These are phyloP conservation scores for Aegilops speltoides DNA, from an alignment of 176 grass and related monocot genomes.

Conservation along the genomic window DNA sequence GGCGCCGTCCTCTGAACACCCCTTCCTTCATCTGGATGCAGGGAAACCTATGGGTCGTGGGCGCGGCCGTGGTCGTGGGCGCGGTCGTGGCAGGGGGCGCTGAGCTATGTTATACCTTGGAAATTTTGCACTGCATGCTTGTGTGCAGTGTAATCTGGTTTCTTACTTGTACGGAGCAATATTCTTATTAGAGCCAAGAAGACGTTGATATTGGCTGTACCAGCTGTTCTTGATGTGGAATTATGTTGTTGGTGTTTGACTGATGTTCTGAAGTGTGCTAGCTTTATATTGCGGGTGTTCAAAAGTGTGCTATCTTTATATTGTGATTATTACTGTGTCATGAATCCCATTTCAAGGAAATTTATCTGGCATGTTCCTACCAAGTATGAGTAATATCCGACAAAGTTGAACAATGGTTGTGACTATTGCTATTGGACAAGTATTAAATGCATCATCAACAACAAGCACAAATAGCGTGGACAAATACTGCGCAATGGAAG, in stretches of 20 bases:
- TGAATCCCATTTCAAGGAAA: neutral
- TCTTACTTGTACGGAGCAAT: conserved; percentile 20
- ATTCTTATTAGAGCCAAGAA: neutral
- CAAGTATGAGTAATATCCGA: neutral
- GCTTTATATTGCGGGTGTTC: conserved; percentile 19
- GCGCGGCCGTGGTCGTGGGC: conserved; percentile 67
- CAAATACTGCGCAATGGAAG: too few relatives aligned
- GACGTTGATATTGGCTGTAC: neutral
- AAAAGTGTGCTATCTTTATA: neutral
- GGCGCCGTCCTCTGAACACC: neutral
- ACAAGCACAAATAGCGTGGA: too few relatives aligned
- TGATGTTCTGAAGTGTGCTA: neutral
- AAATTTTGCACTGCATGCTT: conserved; percentile 30
- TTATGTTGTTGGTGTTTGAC: conserved; percentile 18
- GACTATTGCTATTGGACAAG: too few relatives aligned
- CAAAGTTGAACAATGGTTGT: too few relatives aligned
- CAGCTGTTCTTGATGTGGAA: conserved; percentile 16
- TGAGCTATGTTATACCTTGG: conserved; percentile 37
- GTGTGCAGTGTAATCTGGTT: conserved; percentile 38
- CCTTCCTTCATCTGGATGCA: conserved; percentile 21
- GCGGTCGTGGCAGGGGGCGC: conserved; percentile 59
- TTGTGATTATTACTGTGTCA: conserved; percentile 18
- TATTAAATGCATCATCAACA: too few relatives aligned
- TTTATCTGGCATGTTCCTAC: neutral
- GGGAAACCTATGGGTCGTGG: conserved; percentile 72